A percentile compares a stretch with the other conserved stretches of the same genome.
phyloP scores from a whole-genome alignment of 176 grass and related monocot species.

The Triticum urartu region DNA sequence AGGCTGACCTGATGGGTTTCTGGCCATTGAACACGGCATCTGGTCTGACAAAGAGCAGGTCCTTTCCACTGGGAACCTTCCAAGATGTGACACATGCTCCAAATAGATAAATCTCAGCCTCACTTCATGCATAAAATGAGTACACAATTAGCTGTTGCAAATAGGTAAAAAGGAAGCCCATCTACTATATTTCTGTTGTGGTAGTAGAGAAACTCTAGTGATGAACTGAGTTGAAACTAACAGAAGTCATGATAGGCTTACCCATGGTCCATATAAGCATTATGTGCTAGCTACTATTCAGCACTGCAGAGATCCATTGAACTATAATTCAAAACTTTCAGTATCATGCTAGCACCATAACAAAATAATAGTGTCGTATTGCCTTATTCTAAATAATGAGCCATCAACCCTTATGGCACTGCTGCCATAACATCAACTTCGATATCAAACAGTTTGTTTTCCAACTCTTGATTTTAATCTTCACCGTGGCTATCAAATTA shows the following conservation, averaged over 20 bases:
- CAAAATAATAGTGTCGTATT: not conserved
- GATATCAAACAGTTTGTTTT: not conserved
- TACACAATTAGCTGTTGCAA: conserved; percentile 10
- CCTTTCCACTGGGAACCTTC: conserved; percentile 78
- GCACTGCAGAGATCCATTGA: not conserved
- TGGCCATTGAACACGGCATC: conserved; percentile 91
- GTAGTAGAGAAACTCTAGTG: not conserved
- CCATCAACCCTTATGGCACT: not conserved
- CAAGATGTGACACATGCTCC: conserved; percentile 86
- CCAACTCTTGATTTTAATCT: not conserved
- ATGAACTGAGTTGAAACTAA: not conserved
- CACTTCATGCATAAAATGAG: conserved; percentile 48
- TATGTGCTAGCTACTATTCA: not conserved
- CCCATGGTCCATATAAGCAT: too few species aligned
- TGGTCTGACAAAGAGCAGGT: conserved; percentile 91
- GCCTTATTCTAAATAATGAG: not conserved
- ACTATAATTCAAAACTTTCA: not conserved
- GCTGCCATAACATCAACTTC: not conserved
- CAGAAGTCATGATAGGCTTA: not conserved
- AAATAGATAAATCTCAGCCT: conserved; percentile 91
- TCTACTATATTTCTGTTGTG: not conserved
- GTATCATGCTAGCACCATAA: not conserved
- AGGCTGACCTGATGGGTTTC: conserved; percentile 86
- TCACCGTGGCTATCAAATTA: not conserved
- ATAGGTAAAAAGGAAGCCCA: not conserved